phyloP scores from a whole-genome alignment of 352 stramenopile species.

The Phytophthora crassamura region DNA sequence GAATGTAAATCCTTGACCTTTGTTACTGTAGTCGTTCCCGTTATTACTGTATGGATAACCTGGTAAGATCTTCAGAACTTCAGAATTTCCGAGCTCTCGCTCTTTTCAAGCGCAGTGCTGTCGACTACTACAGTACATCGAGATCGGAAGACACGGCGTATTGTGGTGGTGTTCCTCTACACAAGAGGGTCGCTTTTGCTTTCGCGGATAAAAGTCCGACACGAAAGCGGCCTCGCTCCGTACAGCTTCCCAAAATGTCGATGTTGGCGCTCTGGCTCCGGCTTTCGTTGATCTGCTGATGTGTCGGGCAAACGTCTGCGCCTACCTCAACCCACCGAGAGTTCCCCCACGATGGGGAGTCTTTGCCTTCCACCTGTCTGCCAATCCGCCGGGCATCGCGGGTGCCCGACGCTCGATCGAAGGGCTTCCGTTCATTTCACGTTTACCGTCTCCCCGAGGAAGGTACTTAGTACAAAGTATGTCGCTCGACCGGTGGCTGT shows the following conservation, averaged over 20 bases:
- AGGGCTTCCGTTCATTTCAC: conserved; percentile 28
- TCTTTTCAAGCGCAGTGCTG: conserved; percentile 28
- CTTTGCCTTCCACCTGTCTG: conserved; percentile 30
- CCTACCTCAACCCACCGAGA: conserved; percentile 34
- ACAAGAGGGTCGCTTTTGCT: conserved; percentile 11
- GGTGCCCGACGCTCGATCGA: conserved; percentile 1
- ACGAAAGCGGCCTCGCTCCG: conserved; percentile 19
- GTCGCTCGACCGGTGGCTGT: conserved; percentile 22
- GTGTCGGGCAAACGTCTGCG: conserved; percentile 14
- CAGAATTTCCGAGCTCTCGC: no score
- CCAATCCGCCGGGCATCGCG: conserved; percentile 29
- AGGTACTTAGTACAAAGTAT: conserved; percentile 11
- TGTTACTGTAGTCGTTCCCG: no score
- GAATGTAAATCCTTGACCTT: no score
- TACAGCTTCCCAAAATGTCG: conserved; percentile 22
- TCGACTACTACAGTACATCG: conserved; percentile 11
- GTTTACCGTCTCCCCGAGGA: conserved; percentile 14
- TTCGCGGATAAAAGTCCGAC: conserved; percentile 15
- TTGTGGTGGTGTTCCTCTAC: not conserved
- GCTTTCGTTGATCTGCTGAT: conserved; percentile 22
- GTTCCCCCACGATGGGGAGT: conserved; percentile 30
- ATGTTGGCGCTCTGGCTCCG: conserved; percentile 15
- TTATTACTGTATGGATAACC: no score
- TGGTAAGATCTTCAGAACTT: no score
- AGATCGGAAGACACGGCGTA: conserved; percentile 10